Conservation (phyloP, 2,329 filamentous ascomycete genomes). For the Aotearoamyces nothofagi region DNA sequence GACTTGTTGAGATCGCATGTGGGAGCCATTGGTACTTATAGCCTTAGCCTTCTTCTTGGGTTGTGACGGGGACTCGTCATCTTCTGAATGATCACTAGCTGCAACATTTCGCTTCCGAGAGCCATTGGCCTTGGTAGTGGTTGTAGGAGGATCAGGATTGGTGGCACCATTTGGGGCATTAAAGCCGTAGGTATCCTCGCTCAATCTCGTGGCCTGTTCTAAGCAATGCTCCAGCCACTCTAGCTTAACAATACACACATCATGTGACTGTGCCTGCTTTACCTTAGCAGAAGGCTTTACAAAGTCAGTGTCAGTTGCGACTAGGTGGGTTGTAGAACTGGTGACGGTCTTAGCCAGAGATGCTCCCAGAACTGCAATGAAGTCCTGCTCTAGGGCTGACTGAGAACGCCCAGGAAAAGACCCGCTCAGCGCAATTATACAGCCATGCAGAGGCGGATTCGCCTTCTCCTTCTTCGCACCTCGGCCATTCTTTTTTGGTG, state of each 20-base stretch:
- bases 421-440: no score
- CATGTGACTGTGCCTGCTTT: constrained; percentile 28
- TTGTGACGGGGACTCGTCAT: constrained; percentile 15
- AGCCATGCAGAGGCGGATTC: no score
- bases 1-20: no score
- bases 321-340: no score
- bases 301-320: no score
- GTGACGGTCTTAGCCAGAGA: no score
- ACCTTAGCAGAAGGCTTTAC: no score
- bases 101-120: constrained; percentile 10
- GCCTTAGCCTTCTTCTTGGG: constrained; percentile 19
- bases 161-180: constrained; percentile 4
- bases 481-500: no score
- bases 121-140: constrained; percentile 5
- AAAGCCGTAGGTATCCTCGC: constrained; percentile 19
- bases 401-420: no score
- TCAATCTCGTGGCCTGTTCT: constrained; percentile 22
- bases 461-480: no score
- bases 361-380: no score
- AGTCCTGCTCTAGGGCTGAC: no score
- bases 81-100: constrained; percentile 13
- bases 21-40: constrained; percentile 15
- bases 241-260: constrained; percentile 38
- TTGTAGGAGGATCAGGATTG: constrained; percentile 1
- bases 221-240: constrained; percentile 48